A percentile compares a stretch with the other conserved stretches of the same genome.
These are phyloP conservation scores for Russula brevipes DNA, from an alignment of 768 basidiomycete genomes.

Conservation along the genomic window DNA sequence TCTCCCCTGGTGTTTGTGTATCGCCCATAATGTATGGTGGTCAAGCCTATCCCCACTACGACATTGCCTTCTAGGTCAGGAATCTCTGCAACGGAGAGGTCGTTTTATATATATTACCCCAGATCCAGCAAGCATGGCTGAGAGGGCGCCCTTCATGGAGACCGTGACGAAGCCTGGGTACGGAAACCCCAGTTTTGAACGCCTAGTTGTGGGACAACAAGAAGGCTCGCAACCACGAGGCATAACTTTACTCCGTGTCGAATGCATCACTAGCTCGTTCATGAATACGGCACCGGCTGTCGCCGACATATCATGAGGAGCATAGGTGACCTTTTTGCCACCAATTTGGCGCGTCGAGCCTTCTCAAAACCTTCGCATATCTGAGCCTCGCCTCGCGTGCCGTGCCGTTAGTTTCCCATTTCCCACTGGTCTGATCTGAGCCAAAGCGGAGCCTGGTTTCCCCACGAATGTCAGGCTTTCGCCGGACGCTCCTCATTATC, in stretches of 20 bases:
- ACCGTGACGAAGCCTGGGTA: background rate
- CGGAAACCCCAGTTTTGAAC: background rate
- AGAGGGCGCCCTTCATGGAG: background rate
- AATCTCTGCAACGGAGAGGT: background rate
- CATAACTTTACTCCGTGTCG: background rate
- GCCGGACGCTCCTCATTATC: too few relatives aligned
- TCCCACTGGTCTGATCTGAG: background rate
- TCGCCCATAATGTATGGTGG: background rate
- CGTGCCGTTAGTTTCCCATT: background rate
- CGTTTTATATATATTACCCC: background rate
- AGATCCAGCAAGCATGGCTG: too few relatives aligned
- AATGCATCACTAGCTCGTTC: background rate
- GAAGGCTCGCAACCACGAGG: slow-evolving; percentile 7
- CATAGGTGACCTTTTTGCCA: background rate
- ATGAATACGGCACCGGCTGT: background rate
- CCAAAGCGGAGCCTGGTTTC: background rate
- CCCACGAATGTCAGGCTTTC: too few relatives aligned
- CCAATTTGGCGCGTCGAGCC: background rate
- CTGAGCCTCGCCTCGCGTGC: background rate
- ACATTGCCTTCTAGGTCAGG: too few relatives aligned
- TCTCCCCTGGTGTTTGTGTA: background rate
- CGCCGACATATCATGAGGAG: background rate
- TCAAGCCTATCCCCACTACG: too few relatives aligned
- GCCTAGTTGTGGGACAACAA: background rate
- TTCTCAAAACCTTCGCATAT: background rate